A percentile compares a stretch with the other conserved stretches of the same genome.
These are phyloP conservation scores for Coemansia sp. DNA, from an alignment of 192 early-diverging fungal species.

Conservation along the genomic window DNA sequence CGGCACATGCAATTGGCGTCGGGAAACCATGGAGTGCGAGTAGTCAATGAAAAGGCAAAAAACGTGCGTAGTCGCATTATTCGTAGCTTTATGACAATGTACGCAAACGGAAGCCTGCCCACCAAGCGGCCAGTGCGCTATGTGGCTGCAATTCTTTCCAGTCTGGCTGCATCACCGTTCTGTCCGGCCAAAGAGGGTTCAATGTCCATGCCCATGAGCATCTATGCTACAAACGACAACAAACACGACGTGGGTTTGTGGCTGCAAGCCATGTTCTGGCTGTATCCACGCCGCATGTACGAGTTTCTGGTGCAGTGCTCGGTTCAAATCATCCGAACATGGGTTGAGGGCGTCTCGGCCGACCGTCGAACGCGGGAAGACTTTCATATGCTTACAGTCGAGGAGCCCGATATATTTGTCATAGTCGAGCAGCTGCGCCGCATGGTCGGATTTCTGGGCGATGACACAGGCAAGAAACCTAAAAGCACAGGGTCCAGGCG, in stretches of 20 bases:
- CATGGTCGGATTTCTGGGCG: slow-evolving; percentile 10
- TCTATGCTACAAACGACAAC: slow-evolving; percentile 16
- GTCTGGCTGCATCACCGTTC: slow-evolving; percentile 29
- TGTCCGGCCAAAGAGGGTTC: slow-evolving; percentile 14
- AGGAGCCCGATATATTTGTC: slow-evolving; percentile 2
- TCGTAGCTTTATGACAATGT: slow-evolving; percentile 46
- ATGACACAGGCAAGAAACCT: neutral
- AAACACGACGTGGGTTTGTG: slow-evolving; percentile 48
- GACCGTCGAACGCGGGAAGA: slow-evolving; percentile 5
- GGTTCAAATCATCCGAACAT: slow-evolving; percentile 16
- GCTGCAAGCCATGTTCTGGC: slow-evolving; percentile 51
- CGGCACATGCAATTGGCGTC: slow-evolving; percentile 43
- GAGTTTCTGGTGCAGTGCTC: slow-evolving; percentile 43
- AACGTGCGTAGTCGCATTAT: slow-evolving; percentile 45
- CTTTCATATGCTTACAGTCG: slow-evolving; percentile 2
- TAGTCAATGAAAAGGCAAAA: slow-evolving; percentile 51
- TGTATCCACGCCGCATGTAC: slow-evolving; percentile 40
- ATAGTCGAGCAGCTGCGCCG: slow-evolving; percentile 13
- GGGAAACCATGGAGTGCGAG: slow-evolving; percentile 23
- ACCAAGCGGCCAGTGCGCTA: slow-evolving; percentile 37
- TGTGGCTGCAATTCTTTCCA: slow-evolving; percentile 35
- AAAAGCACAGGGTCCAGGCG: neutral
- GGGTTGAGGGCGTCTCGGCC: neutral
- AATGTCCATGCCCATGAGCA: neutral
- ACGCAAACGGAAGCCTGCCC: slow-evolving; percentile 21